Evolutionary conservation across 768 basidiomycete genomes (phyloP), one percentile per base, ranked within the genome.

Genomic region (Royoungia palumana): DNA sequence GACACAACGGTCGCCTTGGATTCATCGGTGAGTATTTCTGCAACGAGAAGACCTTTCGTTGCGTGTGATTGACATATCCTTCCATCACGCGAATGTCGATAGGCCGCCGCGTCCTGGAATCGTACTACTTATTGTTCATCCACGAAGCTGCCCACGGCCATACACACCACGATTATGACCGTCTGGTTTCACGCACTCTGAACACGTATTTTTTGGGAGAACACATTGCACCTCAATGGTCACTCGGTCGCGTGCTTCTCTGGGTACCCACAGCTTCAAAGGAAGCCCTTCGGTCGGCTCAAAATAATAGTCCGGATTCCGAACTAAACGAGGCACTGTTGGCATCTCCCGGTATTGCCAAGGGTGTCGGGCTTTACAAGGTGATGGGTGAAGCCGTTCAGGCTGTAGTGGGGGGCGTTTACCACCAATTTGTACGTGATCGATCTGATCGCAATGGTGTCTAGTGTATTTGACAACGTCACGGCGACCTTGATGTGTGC

Each of bases 21-120:
- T 93, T 92, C 59, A 74, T 89, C 24, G 90, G 89, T 87, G 22
- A 7, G 51, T 41, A 36, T 28, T 34, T 20, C 20, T 44, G 41
- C 12, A 17, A 11, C 10, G 0, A 17, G 12, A 9, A n/a, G 6
- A 17, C 14, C 48, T 38, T 40, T 21, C 45, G 17, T 34, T 17
- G 17, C 41, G 49, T 35, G 17, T 45, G 24, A 11, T 17, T 53
- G 45, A 49, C 32, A 13, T 24, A 41, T n/a, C 1, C 13, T 35
- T 47, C n/a, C 22, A 28, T 41, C 6, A 41, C 32, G n/a, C 19
- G 24, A 19, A 25, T 50, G 41, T 43, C 27, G 20, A 54, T 44
- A 90, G 89, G 89, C 35, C 83, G 90, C 44, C 80, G 90, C 49
- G 84, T 87, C 20, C 71, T 92, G 28, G 80, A 88, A 57, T 75